phyloP scores from a whole-genome alignment of 331 rosid genomes.

The Pyracantha coccinea region DNA sequence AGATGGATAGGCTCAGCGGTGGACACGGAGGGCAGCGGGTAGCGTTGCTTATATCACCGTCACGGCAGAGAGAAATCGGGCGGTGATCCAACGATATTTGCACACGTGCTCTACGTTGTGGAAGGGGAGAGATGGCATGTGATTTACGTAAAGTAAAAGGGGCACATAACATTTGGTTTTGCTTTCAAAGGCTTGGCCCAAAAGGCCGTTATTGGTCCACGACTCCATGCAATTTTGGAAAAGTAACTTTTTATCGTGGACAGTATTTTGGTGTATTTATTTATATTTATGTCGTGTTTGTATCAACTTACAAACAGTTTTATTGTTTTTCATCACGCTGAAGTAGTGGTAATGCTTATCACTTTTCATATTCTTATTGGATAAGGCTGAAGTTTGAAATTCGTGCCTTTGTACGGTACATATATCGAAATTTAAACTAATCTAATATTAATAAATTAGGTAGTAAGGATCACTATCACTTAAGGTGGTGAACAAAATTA shows the following conservation, averaged over 20 bases:
- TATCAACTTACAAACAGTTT: no score
- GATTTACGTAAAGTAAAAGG: background rate
- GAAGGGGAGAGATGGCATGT: constrained; percentile 1
- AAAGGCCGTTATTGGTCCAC: background rate
- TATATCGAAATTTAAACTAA: no score
- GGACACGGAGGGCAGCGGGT: background rate
- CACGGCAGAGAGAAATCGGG: background rate
- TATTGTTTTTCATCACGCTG: fast-evolving
- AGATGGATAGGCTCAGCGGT: background rate
- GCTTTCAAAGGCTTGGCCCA: background rate
- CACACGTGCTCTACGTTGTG: constrained; percentile 3
- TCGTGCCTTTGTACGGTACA: fast-evolving
- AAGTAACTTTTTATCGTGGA: no score
- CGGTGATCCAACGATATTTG: background rate
- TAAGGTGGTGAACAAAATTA: no score
- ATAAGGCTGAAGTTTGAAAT: no score
- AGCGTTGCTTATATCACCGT: constrained; percentile 13
- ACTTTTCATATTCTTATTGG: no score
- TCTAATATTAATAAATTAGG: no score
- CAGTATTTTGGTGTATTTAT: background rate
- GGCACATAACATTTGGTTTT: background rate
- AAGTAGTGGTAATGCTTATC: no score
- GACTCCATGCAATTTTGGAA: background rate
- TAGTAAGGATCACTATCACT: no score
- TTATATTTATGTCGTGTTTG: no score